Conservation (phyloP, 2,329 filamentous ascomycete genomes). For the Hypoxylon sp. region DNA sequence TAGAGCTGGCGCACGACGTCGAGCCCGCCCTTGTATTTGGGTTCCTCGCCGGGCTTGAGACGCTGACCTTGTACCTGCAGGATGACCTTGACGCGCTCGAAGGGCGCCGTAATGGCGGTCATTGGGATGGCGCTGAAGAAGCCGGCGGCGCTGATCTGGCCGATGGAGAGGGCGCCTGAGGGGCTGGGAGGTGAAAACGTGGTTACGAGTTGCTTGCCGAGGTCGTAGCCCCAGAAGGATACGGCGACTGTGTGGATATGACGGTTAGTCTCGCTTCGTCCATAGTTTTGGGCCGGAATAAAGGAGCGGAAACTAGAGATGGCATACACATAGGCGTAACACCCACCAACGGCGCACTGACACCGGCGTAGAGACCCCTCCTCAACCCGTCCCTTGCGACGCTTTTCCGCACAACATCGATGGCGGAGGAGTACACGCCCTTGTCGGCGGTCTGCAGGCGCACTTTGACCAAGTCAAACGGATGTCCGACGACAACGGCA, state of each 20-base stretch:
- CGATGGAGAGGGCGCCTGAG: constrained; percentile 80
- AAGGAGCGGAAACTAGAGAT: constrained; percentile 44
- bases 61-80: constrained; percentile 95
- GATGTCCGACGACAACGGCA: constrained; percentile 94
- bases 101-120: constrained; percentile 98
- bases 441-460: constrained; percentile 95
- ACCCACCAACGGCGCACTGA: constrained; percentile 92
- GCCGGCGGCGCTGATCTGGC: constrained; percentile 89
- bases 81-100: constrained; percentile 98
- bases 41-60: constrained; percentile 89
- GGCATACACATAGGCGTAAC: constrained; percentile 99
- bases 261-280: constrained; percentile 14
- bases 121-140: constrained; percentile 99
- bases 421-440: constrained; percentile 88
- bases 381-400: constrained; percentile 85
- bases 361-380: constrained; percentile 93
- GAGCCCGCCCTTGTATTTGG: constrained; percentile 85
- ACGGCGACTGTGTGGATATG: constrained; percentile 68
- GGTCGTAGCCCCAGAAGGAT: constrained; percentile 88
- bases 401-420: constrained; percentile 92
- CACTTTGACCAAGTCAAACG: constrained; percentile 98
- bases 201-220: constrained; percentile 90
- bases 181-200: constrained; percentile 73
- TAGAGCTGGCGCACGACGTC: constrained; percentile 96
- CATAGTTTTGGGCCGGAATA: neutral